A percentile compares a stretch with the other conserved stretches of the same genome.
phyloP scores from a whole-genome alignment of 192 early-diverging fungal genomes.

The Phycomyces blakesleeanus region DNA sequence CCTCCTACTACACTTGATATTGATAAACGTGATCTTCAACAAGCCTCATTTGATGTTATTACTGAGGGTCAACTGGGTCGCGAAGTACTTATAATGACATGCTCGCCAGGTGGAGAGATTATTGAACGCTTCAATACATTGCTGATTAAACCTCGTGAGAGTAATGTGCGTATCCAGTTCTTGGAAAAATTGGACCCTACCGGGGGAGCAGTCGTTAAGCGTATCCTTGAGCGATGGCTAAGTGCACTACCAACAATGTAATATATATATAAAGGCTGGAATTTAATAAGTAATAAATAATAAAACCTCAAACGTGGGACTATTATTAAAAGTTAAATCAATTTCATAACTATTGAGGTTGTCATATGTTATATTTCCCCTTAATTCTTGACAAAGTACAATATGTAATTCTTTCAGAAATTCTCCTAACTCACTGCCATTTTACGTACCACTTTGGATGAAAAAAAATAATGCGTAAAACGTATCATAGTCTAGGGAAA shows the following conservation, averaged over 20 bases:
- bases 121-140: not conserved
- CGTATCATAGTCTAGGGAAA: too few species aligned
- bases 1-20: constrained; percentile 21
- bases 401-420: too few species aligned
- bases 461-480: too few species aligned
- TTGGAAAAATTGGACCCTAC: constrained; percentile 37
- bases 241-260: not conserved
- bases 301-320: too few species aligned
- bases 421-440: too few species aligned
- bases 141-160: constrained; percentile 1
- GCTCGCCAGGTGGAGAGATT: not conserved
- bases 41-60: constrained; percentile 18
- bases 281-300: too few species aligned
- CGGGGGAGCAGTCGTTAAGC: constrained; percentile 31
- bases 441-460: too few species aligned
- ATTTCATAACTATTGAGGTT: too few species aligned
- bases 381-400: too few species aligned
- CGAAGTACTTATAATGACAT: constrained; percentile 31
- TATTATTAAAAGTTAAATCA: too few species aligned
- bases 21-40: constrained; percentile 17
- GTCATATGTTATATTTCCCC: too few species aligned
- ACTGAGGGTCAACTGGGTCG: constrained; percentile 12
- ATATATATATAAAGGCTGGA: not conserved
- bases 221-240: constrained; percentile 36
- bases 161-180: constrained; percentile 23